A percentile compares a stretch with the other conserved stretches of the same genome.
These are phyloP conservation scores for Solanum verrucosum DNA, from an alignment of 257 asterid species.

Conservation along the genomic window DNA sequence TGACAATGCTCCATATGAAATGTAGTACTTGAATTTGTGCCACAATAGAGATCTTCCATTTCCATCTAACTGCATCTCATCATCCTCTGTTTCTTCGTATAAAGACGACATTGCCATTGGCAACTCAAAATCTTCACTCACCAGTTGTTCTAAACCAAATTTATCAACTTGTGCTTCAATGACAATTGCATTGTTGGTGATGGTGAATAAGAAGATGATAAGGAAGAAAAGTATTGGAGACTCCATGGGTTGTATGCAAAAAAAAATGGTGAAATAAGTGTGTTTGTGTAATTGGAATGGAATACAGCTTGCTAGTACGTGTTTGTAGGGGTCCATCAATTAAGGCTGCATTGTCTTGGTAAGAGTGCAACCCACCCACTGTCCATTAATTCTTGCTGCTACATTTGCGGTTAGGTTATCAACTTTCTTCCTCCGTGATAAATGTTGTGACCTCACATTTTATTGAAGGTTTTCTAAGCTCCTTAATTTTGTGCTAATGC, in stretches of 20 bases:
- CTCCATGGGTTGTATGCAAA: constrained; percentile 7
- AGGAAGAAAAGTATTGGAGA: constrained; percentile 9
- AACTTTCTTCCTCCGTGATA: neutral
- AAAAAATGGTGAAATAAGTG: neutral
- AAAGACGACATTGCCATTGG: constrained; percentile 26
- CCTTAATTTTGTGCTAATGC: neutral
- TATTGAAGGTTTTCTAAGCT: neutral
- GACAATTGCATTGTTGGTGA: neutral
- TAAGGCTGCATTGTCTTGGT: neutral
- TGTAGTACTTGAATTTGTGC: constrained; percentile 40
- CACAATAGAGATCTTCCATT: constrained; percentile 57
- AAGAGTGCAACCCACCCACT: neutral
- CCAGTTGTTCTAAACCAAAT: constrained; percentile 14
- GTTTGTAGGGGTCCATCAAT: neutral
- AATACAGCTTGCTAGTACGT: constrained; percentile 4
- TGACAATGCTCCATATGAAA: constrained; percentile 67
- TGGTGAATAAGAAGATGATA: constrained; percentile 10
- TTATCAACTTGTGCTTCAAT: constrained; percentile 19
- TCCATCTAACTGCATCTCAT: neutral
- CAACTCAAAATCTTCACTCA: constrained; percentile 24
- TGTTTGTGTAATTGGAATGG: neutral
- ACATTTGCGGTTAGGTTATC: neutral
- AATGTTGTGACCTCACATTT: neutral
- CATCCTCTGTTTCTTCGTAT: constrained; percentile 12
- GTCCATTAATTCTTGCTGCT: neutral